Evolutionary conservation across 2,329 filamentous ascomycete genomes (phyloP), one percentile per base, ranked within the genome.

Genomic region (Aspergillus cejpii): DNA sequence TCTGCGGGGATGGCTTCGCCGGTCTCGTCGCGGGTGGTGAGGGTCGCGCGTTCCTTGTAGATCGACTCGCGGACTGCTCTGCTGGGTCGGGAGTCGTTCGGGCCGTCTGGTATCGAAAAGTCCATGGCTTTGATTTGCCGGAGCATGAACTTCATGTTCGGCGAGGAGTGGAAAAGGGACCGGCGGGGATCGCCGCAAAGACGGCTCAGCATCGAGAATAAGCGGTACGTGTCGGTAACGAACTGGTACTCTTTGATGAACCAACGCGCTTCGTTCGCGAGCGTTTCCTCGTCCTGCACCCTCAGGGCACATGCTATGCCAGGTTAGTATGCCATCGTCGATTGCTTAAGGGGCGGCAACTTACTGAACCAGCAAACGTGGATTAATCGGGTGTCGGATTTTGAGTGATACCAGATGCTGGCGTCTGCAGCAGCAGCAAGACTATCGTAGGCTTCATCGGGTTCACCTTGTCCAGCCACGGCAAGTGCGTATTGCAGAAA

Each of bases 61-160:
- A 68, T 58, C 20, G 65, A 67, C 40, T 70, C 55, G 11, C 76
- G 72, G 14, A 69, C 53, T 31, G 58, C 43, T 41, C 54, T 42
- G 33, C 42, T 52, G 11, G 46, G 54, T 28, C 51, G 55, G 37
- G 56, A 51, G 5, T 51, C 47, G 20, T 74, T 68, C 11, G 74
- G 69, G 11, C 77, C 72, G 2, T 73, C 71, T 2, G 68, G 72
- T 36, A 84, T 72, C 2, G 85, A 73, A 51, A 78, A 84, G 65
- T 98, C 92, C 72, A 94, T 86, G 3, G 82, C 81, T 65, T 94
- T 94, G 67, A 98, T 87, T 67, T 94, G 88, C 3, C 92, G 83
- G 46, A 96, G 75, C 58, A 97, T 82, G 61, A 87, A 94, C 64
- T 97, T 97, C 65, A 95, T 89, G 15, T 84, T 83, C 0, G 87